Conservation (phyloP, 495 filamentous ascomycete genomes). For the Evernia prunastri region DNA sequence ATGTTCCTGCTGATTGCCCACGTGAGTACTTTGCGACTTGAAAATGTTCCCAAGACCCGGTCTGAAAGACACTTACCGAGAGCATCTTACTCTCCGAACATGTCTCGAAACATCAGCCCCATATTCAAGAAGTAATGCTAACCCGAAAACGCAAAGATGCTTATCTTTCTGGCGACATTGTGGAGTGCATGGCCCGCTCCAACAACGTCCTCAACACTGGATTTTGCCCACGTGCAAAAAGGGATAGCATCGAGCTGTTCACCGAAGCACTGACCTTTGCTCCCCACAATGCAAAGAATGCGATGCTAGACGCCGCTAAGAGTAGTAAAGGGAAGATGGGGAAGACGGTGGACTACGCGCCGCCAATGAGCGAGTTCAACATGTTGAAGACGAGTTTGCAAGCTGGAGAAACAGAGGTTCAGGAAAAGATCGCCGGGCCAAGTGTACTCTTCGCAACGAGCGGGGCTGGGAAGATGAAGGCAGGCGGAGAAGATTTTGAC, state of each 20-base stretch:
- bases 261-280: slow-evolving; percentile 53
- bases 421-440: slow-evolving; percentile 53
- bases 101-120: not conserved
- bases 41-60: not conserved
- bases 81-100: not conserved
- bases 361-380: slow-evolving; percentile 68
- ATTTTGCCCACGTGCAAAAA: slow-evolving; percentile 60
- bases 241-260: slow-evolving; percentile 59
- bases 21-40: slow-evolving; percentile 24
- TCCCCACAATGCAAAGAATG: slow-evolving; percentile 50
- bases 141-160: slow-evolving; percentile 38
- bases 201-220: slow-evolving; percentile 74
- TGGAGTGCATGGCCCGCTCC: slow-evolving; percentile 79
- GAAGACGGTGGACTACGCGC: slow-evolving; percentile 55
- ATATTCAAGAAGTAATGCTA: not conserved
- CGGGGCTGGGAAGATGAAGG: slow-evolving; percentile 53
- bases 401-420: slow-evolving; percentile 50
- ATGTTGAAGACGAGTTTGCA: slow-evolving; percentile 55
- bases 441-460: slow-evolving; percentile 59
- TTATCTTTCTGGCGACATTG: slow-evolving; percentile 70
- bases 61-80: not conserved
- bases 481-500: slow-evolving; percentile 45
- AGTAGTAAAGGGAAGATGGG: slow-evolving; percentile 50
- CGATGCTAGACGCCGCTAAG: slow-evolving; percentile 42
- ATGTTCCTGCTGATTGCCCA: slow-evolving; percentile 71